phyloP scores from a whole-genome alignment of 768 basidiomycete genomes.

The Suillus spraguei region DNA sequence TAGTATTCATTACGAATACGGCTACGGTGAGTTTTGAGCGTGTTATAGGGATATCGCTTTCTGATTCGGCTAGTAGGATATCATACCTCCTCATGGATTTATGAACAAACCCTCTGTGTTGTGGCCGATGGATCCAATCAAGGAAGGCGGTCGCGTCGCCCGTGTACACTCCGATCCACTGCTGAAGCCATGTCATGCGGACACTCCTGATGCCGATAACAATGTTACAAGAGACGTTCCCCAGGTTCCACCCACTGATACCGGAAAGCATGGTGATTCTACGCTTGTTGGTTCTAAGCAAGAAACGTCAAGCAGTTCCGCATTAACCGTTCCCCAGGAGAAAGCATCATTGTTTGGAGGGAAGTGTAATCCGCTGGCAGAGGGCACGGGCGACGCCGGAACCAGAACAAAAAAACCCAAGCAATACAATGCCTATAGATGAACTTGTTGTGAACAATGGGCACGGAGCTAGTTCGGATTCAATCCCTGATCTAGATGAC shows the following conservation, averaged over 20 bases:
- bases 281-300: conserved; percentile 14
- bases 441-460: not conserved
- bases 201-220: conserved; percentile 43
- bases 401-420: not conserved
- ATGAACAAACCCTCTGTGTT: conserved; percentile 58
- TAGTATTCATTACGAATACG: conserved; percentile 67
- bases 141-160: conserved; percentile 38
- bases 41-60: not conserved
- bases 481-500: conserved; percentile 16
- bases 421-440: not conserved
- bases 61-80: conserved; percentile 48
- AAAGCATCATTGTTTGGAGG: conserved; percentile 29
- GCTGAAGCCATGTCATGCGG: conserved; percentile 51
- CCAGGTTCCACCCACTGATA: not conserved
- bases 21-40: conserved; percentile 46
- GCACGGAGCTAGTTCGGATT: not conserved
- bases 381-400: not conserved
- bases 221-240: conserved; percentile 26
- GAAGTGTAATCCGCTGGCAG: not conserved
- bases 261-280: conserved; percentile 20
- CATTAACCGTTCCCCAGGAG: conserved; percentile 20
- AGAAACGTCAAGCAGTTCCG: no score
- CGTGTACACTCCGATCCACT: conserved; percentile 43
- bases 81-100: conserved; percentile 65
- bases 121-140: conserved; percentile 54